Evolutionary conservation across 352 stramenopile species (phyloP).

Genomic region (Globisporangium alternatum): DNA sequence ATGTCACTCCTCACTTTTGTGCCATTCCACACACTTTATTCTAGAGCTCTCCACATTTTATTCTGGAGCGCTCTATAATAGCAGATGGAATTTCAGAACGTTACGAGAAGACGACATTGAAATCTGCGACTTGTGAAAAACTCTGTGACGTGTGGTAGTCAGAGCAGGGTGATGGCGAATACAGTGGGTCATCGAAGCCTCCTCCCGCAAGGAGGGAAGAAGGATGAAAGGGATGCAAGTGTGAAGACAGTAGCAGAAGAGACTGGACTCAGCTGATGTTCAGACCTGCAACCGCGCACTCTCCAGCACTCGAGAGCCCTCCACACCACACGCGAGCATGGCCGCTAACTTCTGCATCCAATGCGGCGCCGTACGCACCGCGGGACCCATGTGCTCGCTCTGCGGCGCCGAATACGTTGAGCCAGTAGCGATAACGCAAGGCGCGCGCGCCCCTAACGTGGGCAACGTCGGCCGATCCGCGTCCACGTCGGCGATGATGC

Average conservation of each 20-base stretch:
- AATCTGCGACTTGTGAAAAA: neutral
- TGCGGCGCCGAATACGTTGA: slow-evolving; percentile 15
- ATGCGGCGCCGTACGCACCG: slow-evolving; percentile 13
- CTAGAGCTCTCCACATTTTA: neutral
- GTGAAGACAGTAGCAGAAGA: neutral
- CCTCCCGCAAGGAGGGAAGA: neutral
- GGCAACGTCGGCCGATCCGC: slow-evolving; percentile 1
- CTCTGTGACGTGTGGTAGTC: neutral
- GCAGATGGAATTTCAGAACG: neutral
- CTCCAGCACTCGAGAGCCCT: neutral
- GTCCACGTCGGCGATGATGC: slow-evolving; percentile 6
- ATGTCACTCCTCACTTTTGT: neutral
- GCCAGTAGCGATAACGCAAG: neutral
- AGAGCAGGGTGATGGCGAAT: neutral
- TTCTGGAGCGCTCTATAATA: neutral
- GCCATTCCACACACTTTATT: neutral
- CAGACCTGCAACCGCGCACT: neutral
- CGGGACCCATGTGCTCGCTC: slow-evolving; percentile 11
- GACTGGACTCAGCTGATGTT: neutral
- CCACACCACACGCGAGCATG: neutral
- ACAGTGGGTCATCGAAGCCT: neutral
- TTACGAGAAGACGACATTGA: neutral
- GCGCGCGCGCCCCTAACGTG: neutral
- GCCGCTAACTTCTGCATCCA: slow-evolving; percentile 20
- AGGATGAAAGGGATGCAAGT: neutral